Evolutionary conservation across 1,139 yeast genomes (phyloP).

Genomic region (Protomyces inouyei): DNA sequence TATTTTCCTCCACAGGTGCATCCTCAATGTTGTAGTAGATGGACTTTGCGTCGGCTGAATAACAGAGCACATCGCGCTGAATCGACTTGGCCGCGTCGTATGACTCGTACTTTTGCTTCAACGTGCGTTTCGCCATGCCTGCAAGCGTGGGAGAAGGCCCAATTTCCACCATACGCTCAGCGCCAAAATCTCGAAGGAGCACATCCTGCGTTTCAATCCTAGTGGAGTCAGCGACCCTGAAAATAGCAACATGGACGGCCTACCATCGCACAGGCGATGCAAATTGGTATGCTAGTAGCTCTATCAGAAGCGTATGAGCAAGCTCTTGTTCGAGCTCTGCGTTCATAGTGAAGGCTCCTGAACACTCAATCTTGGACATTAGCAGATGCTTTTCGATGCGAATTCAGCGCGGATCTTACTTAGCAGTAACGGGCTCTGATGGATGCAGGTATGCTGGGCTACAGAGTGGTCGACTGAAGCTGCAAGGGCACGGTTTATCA

Average conservation of each 20-base stretch:
- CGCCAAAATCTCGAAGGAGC: constrained; percentile 73
- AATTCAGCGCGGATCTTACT: too few relatives aligned
- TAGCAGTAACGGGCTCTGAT: too few relatives aligned
- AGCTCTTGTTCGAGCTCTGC: constrained; percentile 95
- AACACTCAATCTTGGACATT: too few relatives aligned
- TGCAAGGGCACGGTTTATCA: too few relatives aligned
- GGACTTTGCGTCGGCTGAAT: constrained; percentile 91
- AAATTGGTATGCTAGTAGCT: constrained; percentile 93
- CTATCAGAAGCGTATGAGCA: constrained; percentile 89
- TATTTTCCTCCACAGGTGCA: constrained; percentile 50
- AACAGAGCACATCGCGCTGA: constrained; percentile 94
- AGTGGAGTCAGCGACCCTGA: not conserved
- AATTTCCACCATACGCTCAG: constrained; percentile 95
- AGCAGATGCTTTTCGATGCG: too few relatives aligned
- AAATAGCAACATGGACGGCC: not conserved
- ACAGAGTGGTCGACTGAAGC: too few relatives aligned
- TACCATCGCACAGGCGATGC: constrained; percentile 98
- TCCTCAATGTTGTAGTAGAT: constrained; percentile 94
- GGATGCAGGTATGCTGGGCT: too few relatives aligned
- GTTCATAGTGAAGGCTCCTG: not conserved
- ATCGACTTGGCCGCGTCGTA: constrained; percentile 95
- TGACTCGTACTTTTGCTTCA: constrained; percentile 92
- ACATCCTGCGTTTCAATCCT: constrained; percentile 95
- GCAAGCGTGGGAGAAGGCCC: constrained; percentile 99
- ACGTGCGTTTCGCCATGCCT: constrained; percentile 96